Evolutionary conservation across 2,329 filamentous ascomycete species (phyloP).

Genomic region (Chrysoporthe austroafricana): DNA sequence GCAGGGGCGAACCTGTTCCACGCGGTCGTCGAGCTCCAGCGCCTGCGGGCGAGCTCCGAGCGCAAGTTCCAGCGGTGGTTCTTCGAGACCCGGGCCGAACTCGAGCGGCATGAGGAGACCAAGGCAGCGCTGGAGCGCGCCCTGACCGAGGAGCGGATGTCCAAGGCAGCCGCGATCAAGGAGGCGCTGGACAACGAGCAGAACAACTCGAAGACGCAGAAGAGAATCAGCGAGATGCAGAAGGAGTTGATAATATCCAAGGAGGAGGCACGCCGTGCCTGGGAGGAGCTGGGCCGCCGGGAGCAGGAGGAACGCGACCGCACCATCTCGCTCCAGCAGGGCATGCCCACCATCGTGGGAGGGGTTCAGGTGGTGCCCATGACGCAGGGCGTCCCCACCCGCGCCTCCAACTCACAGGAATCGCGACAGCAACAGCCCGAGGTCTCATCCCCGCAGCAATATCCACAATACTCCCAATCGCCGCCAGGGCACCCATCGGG

Average conservation of each 20-base stretch:
- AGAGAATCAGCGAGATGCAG: conserved; percentile 84
- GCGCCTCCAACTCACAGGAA: conserved; percentile 51
- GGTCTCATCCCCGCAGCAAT: conserved; percentile 27
- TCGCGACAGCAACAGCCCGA: conserved; percentile 36
- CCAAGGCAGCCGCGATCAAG: conserved; percentile 68
- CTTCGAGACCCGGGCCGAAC: conserved; percentile 87
- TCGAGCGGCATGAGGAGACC: conserved; percentile 82
- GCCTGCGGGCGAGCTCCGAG: conserved; percentile 90
- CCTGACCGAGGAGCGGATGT: conserved; percentile 74
- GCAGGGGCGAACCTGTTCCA: conserved; percentile 97
- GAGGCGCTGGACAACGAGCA: conserved; percentile 69
- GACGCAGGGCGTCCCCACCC: conserved; percentile 70
- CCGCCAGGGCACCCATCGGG: conserved; percentile 37
- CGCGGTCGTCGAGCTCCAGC: conserved; percentile 93
- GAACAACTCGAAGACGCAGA: conserved; percentile 72
- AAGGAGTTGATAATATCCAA: conserved; percentile 94
- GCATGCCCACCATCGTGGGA: conserved; percentile 85
- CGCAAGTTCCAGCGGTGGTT: conserved; percentile 99
- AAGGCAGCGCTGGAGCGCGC: conserved; percentile 78
- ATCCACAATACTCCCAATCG: conserved; percentile 36
- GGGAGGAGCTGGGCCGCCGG: conserved; percentile 92
- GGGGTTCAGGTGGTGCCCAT: conserved; percentile 96
- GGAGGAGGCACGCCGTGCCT: conserved; percentile 91
- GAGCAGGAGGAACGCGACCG: conserved; percentile 93
- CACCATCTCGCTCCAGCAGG: conserved; percentile 81